phyloP scores from a whole-genome alignment of 768 basidiomycete species.

The Lactifluus piperatus region DNA sequence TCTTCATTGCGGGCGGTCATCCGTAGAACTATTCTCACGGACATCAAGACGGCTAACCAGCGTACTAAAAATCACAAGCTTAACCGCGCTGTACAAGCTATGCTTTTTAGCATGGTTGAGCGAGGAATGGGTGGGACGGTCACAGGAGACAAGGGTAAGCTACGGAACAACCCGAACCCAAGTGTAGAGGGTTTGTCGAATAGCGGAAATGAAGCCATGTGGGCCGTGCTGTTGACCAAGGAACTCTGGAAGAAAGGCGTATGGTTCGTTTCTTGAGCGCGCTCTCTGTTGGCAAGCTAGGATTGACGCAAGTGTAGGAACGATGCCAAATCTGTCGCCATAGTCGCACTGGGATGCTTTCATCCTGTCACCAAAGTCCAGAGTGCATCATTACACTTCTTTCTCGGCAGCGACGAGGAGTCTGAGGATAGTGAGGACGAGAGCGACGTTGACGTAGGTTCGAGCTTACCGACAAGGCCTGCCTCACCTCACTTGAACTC shows the following conservation, averaged over 20 bases:
- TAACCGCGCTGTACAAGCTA: constrained; percentile 90
- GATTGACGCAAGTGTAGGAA: constrained; percentile 40
- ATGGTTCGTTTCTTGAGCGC: constrained; percentile 43
- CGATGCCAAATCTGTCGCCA: constrained; percentile 87
- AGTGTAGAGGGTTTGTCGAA: constrained; percentile 33
- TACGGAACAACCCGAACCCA: constrained; percentile 35
- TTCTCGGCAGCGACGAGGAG: constrained; percentile 82
- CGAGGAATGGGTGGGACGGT: constrained; percentile 80
- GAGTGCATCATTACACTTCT: constrained; percentile 90
- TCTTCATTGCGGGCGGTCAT: constrained; percentile 76
- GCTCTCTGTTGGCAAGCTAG: neutral
- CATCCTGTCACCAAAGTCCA: constrained; percentile 94
- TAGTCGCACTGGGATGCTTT: constrained; percentile 84
- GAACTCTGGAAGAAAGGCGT: constrained; percentile 91
- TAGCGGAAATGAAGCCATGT: constrained; percentile 85
- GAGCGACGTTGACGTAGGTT: constrained; percentile 40
- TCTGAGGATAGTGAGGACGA: constrained; percentile 67
- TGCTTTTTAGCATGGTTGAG: constrained; percentile 95
- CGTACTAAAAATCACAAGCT: constrained; percentile 90
- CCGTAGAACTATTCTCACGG: constrained; percentile 87
- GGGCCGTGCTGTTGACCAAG: constrained; percentile 90
- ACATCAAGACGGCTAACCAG: constrained; percentile 85
- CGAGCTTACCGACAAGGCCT: constrained; percentile 11
- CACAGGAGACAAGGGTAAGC: constrained; percentile 74
- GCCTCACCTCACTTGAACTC: neutral